These are phyloP conservation scores for Kingdonia uniflora DNA, from an alignment of 164 flowering plant species.

Conservation along the genomic window DNA sequence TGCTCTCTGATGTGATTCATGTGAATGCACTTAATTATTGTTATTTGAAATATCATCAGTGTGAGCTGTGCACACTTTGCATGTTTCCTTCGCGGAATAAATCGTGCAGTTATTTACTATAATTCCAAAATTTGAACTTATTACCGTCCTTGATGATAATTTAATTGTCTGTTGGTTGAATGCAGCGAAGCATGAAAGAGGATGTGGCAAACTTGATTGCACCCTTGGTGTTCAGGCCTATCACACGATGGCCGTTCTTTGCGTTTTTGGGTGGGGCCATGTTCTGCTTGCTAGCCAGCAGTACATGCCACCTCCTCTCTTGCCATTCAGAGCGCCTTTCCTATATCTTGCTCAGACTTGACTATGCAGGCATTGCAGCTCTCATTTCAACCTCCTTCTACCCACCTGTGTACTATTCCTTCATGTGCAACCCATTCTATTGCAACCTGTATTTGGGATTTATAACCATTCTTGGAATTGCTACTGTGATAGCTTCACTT, in stretches of 20 bases:
- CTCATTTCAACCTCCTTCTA: conserved; percentile 88
- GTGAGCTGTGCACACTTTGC: too few relatives aligned
- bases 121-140: too few relatives aligned
- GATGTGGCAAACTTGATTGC: conserved; percentile 69
- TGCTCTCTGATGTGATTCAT: too few relatives aligned
- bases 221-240: conserved; percentile 58
- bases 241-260: conserved; percentile 94
- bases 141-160: neutral
- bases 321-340: conserved; percentile 84
- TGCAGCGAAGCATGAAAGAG: conserved; percentile 61
- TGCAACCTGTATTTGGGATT: conserved; percentile 80
- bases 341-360: conserved; percentile 86
- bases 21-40: too few relatives aligned
- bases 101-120: too few relatives aligned
- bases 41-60: too few relatives aligned
- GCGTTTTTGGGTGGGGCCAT: conserved; percentile 94
- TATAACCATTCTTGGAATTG: conserved; percentile 71
- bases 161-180: neutral
- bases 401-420: conserved; percentile 94
- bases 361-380: conserved; percentile 93
- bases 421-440: conserved; percentile 91
- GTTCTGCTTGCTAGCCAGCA: conserved; percentile 93
- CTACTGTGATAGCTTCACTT: conserved; percentile 59
- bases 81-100: too few relatives aligned
- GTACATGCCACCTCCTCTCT: conserved; percentile 86